phyloP scores from a whole-genome alignment of 78 protist genomes.

The Mantamonas sphyraenae region DNA sequence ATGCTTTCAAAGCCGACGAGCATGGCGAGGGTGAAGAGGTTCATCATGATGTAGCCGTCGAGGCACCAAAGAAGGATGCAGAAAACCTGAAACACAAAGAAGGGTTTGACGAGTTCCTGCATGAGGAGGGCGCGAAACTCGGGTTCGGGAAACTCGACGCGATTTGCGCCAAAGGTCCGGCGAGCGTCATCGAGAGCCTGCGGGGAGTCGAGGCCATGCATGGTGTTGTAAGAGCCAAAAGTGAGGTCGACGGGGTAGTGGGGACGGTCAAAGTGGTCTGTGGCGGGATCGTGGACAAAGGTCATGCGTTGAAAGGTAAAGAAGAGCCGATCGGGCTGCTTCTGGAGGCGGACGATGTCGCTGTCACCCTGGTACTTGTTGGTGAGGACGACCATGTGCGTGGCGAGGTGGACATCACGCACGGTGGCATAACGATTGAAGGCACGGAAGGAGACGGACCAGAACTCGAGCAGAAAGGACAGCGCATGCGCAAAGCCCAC shows the following conservation, averaged over 20 bases:
- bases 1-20: constrained; percentile 86
- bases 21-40: constrained; percentile 91
- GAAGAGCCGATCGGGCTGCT: too few species aligned
- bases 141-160: constrained; percentile 82
- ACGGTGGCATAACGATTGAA: neutral
- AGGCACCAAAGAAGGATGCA: constrained; percentile 91
- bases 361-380: neutral
- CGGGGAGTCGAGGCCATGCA: neutral
- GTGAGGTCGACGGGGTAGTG: neutral
- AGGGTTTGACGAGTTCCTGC: constrained; percentile 95
- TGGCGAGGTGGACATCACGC: neutral
- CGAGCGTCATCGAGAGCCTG: neutral
- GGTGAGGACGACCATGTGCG: neutral
- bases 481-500: neutral
- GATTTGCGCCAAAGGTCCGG: constrained; percentile 6
- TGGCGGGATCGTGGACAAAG: constrained; percentile 24
- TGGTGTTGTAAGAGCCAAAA: neutral
- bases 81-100: constrained; percentile 94
- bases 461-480: neutral
- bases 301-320: constrained; percentile 41
- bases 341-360: too few species aligned
- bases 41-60: constrained; percentile 86
- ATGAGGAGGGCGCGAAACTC: constrained; percentile 66
- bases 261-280: constrained; percentile 1
- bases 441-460: neutral